Evolutionary conservation across 805 yeast species (phyloP).

Genomic region (Cyberlindnera japonica): DNA sequence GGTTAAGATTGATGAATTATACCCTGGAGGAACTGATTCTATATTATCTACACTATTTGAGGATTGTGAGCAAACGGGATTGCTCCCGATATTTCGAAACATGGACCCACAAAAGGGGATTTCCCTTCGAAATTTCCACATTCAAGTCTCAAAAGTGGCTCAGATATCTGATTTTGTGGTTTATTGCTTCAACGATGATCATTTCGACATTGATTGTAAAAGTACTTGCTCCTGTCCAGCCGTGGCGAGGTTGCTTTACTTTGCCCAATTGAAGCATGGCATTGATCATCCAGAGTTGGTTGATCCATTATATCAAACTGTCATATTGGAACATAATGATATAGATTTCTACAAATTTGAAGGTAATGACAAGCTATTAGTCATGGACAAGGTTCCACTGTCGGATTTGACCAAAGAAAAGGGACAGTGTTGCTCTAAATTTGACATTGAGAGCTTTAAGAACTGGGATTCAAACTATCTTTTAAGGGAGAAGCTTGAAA

Average conservation of each 20-base stretch:
- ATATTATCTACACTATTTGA: slow-evolving; percentile 19
- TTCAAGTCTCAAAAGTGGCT: slow-evolving; percentile 80
- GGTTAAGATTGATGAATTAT: slow-evolving; percentile 17
- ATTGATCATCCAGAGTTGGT: slow-evolving; percentile 27
- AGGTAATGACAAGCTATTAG: slow-evolving; percentile 15
- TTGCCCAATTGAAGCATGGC: slow-evolving; percentile 38
- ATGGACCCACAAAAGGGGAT: slow-evolving; percentile 72
- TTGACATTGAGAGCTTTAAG: slow-evolving; percentile 41
- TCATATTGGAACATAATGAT: slow-evolving; percentile 19
- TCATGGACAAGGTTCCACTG: slow-evolving; percentile 26
- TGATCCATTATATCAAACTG: slow-evolving; percentile 23
- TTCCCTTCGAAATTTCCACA: slow-evolving; percentile 77
- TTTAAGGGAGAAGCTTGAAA: slow-evolving; percentile 76
- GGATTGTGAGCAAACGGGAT: slow-evolving; percentile 29
- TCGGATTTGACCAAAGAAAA: slow-evolving; percentile 14
- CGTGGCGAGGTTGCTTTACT: slow-evolving; percentile 37
- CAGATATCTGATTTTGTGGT: slow-evolving; percentile 70
- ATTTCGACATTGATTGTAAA: slow-evolving; percentile 22
- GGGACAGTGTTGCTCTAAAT: slow-evolving; percentile 29
- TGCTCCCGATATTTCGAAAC: slow-evolving; percentile 51
- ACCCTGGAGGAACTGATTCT: slow-evolving; percentile 3
- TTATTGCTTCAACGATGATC: slow-evolving; percentile 55
- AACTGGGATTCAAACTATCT: slow-evolving; percentile 69
- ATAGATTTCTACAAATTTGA: slow-evolving; percentile 11
- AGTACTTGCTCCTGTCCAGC: slow-evolving; percentile 35